These are phyloP conservation scores for Aureobasidium leucospermi DNA, from an alignment of 2,329 filamentous ascomycete genomes.

Conservation along the genomic window DNA sequence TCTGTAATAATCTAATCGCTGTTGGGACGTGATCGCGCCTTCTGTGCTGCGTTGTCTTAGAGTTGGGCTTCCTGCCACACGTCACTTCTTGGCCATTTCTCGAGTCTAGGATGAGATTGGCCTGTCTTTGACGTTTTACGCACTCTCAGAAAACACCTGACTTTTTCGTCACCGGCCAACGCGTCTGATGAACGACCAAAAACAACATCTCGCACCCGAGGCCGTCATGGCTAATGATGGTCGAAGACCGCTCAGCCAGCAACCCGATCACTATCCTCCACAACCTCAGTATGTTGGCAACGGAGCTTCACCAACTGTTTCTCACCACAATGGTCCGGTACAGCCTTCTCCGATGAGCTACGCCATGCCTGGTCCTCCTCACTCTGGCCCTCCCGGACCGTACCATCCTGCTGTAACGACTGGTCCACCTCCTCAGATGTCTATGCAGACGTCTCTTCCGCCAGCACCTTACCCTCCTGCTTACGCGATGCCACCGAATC, in stretches of 20 bases:
- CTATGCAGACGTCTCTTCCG: slow-evolving; percentile 1
- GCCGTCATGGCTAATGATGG: slow-evolving; percentile 7
- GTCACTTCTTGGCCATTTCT: not conserved
- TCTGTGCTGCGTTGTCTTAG: slow-evolving; percentile 3
- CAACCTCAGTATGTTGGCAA: slow-evolving; percentile 7
- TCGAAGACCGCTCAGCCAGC: not conserved
- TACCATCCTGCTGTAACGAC: slow-evolving; percentile 1
- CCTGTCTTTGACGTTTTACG: not conserved
- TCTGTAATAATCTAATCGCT: not conserved
- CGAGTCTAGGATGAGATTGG: not conserved
- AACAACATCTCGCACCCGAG: slow-evolving; percentile 4
- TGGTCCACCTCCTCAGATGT: slow-evolving; percentile 1
- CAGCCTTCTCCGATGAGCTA: slow-evolving; percentile 11
- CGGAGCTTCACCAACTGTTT: slow-evolving; percentile 6
- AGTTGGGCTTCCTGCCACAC: slow-evolving; percentile 5
- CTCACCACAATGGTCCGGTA: slow-evolving; percentile 7
- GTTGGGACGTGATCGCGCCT: not conserved
- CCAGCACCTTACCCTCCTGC: slow-evolving; percentile 11
- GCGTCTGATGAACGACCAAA: slow-evolving; percentile 8
- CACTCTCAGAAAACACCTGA: not conserved
- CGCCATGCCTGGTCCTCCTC: slow-evolving; percentile 3
- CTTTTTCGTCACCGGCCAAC: not conserved
- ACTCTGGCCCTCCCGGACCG: not conserved
- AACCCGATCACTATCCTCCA: slow-evolving; percentile 7
- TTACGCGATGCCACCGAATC: not conserved